phyloP scores from a whole-genome alignment of 2,329 filamentous ascomycete species.

The Penicillium nordicum region DNA sequence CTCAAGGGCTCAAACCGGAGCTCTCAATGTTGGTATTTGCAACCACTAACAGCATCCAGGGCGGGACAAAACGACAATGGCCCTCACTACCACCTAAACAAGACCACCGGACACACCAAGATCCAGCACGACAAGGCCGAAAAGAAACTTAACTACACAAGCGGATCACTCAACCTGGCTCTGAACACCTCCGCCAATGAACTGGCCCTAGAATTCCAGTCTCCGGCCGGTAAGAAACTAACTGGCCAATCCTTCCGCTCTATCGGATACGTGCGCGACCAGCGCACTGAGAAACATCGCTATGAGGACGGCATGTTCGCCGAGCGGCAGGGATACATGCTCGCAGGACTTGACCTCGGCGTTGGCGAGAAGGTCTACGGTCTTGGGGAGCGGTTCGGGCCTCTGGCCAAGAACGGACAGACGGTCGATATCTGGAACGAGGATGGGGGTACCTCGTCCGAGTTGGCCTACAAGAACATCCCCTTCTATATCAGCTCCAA shows the following conservation, averaged over 20 bases:
- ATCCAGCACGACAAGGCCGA: constrained; percentile 25
- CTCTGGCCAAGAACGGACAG: constrained; percentile 74
- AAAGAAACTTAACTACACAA: constrained; percentile 30
- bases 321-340: constrained; percentile 40
- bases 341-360: constrained; percentile 38
- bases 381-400: constrained; percentile 71
- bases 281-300: constrained; percentile 32
- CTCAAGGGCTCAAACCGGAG: not conserved
- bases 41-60: constrained; percentile 18
- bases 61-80: constrained; percentile 36
- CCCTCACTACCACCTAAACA: constrained; percentile 35
- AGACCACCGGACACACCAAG: constrained; percentile 26
- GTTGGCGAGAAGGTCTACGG: constrained; percentile 67
- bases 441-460: constrained; percentile 47
- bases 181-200: constrained; percentile 37
- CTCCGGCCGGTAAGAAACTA: constrained; percentile 26
- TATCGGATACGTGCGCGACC: constrained; percentile 39
- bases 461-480: constrained; percentile 43
- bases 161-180: constrained; percentile 32
- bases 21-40: not conserved
- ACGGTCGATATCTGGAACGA: constrained; percentile 62
- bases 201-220: constrained; percentile 30
- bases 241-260: constrained; percentile 41
- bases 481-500: constrained; percentile 50
- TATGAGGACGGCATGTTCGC: constrained; percentile 37